Conservation (phyloP, 331 rosid genomes). For the Quercus phellos region DNA sequence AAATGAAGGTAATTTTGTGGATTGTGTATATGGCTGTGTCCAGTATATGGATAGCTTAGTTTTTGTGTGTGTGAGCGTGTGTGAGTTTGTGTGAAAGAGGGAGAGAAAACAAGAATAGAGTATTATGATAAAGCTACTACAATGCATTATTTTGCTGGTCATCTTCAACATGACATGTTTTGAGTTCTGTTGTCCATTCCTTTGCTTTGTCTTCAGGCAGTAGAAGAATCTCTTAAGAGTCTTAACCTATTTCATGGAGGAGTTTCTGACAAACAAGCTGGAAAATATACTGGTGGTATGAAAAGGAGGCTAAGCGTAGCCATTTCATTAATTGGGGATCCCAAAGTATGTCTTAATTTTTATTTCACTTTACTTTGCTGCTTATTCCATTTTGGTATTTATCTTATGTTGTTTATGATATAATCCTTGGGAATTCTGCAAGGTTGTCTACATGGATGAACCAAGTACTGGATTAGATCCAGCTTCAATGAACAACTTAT, state of each 20-base stretch:
- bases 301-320: slow-evolving; percentile 99
- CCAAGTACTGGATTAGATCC: slow-evolving; percentile 95
- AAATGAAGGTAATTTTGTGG: too few species aligned
- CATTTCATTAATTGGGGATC: slow-evolving; percentile 87
- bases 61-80: too few species aligned
- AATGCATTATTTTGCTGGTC: not conserved
- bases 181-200: not conserved
- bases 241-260: slow-evolving; percentile 82
- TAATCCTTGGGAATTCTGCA: not conserved
- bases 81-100: too few species aligned
- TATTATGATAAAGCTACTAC: too few species aligned
- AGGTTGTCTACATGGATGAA: slow-evolving; percentile 98
- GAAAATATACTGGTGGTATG: slow-evolving; percentile 96
- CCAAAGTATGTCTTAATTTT: slow-evolving; percentile 44
- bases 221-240: slow-evolving; percentile 80
- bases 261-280: slow-evolving; percentile 70
- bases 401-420: not conserved
- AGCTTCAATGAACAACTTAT: slow-evolving; percentile 82
- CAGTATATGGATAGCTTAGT: too few species aligned
- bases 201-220: slow-evolving; percentile 54
- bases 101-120: too few species aligned
- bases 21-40: too few species aligned
- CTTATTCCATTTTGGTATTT: not conserved
- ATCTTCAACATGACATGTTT: not conserved
- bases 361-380: not conserved